phyloP scores from a whole-genome alignment of 306 rosid genomes.

The Glycine tomentella region DNA sequence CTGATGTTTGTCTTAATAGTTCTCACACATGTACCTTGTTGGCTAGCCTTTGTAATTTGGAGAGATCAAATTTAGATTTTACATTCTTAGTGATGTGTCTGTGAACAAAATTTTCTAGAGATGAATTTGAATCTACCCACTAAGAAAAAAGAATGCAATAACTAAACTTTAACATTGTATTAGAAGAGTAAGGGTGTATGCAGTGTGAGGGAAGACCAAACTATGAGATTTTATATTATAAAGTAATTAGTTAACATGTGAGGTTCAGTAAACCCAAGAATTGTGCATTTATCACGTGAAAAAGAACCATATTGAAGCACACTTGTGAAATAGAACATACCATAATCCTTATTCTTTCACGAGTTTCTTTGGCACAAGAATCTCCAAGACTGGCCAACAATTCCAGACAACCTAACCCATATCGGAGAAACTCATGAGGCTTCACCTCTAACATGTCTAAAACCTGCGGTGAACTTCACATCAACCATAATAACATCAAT shows the following conservation, averaged over 20 bases:
- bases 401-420: constrained; percentile 89
- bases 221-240: too few species aligned
- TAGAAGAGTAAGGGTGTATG: background rate
- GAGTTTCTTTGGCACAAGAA: constrained; percentile 79
- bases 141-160: background rate
- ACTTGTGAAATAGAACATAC: constrained; percentile 55
- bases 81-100: background rate
- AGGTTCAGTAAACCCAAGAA: background rate
- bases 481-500: background rate
- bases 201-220: background rate
- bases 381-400: constrained; percentile 72
- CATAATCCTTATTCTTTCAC: constrained; percentile 79
- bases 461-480: constrained; percentile 63
- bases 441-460: constrained; percentile 82
- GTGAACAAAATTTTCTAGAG: background rate
- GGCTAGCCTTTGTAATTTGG: too few species aligned
- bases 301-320: background rate
- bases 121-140: background rate
- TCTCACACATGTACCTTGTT: too few species aligned
- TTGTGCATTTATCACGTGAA: background rate
- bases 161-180: background rate
- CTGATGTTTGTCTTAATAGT: too few species aligned
- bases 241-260: background rate
- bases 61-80: background rate
- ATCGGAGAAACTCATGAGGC: constrained; percentile 80